Base-by-base conservation (phyloP, 192 early-diverging fungal species). In the Backusella liffmaniae region DNA sequence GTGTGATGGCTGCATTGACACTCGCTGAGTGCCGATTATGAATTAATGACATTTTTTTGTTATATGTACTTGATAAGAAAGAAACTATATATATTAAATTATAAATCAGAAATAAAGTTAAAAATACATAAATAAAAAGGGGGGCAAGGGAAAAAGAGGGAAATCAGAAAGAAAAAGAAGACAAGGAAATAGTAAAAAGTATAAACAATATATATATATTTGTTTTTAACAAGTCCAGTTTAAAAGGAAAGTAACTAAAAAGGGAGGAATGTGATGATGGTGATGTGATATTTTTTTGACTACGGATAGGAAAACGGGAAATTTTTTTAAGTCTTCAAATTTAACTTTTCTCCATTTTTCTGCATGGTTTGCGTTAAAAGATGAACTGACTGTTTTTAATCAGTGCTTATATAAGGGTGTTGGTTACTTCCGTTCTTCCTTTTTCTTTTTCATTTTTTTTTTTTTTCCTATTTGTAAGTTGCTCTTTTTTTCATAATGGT, bases 1-100 rank as follows among this genome's bases (percentile, higher is more conserved):
- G 21, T 21, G n/a, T 8, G 21, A 56, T 56, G 6, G 53, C 53
- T 56, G 53, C 53, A 21, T 21, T 56, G 53, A 56, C 53, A 56
- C 53, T 56, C 9, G 53, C 53, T 21, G 53, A 56, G 53, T 56
- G 53, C 8, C 53, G 53, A 56, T 56, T 56, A 56, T 56, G 53
- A 56, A 56, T 21, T 56, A 56, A 56, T 56, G 53, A 56, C 53
- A 56, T 56, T 56, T 56, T 53, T 53, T 53, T 53, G 23, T 56
- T 39, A 39, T 39, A 39, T 12, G 37, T 39, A 39, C 37, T 39
- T 39, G 32, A 12, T 39, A 39, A 39, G 7, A 39, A 10, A 39
- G 7, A 39, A 39, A 39, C 2, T 23, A 32, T 56, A 56, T 56
- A 56, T 56, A 56, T 56, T 56, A 53, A 21, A 21, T 53, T 53